phyloP scores from a whole-genome alignment of 352 stramenopile genomes.

The Pythium myriotylum region DNA sequence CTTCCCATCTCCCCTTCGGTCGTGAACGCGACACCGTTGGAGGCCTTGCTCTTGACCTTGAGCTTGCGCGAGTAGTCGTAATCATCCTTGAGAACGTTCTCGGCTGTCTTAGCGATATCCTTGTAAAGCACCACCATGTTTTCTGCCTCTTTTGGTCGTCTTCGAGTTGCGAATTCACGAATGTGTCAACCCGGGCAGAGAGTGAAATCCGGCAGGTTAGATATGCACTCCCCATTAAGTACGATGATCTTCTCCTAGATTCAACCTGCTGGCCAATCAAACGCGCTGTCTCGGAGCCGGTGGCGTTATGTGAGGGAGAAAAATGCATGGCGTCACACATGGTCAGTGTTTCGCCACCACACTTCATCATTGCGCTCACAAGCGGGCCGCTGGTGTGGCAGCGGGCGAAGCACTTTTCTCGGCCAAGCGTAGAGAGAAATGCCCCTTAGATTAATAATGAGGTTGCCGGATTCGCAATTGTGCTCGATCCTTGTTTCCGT shows the following conservation, averaged over 20 bases:
- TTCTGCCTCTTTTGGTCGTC: slow-evolving; percentile 10
- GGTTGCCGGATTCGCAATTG: too few relatives aligned
- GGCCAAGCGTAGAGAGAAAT: too few relatives aligned
- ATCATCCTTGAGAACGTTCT: slow-evolving; percentile 85
- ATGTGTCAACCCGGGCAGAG: slow-evolving; percentile 28
- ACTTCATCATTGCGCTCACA: slow-evolving; percentile 44
- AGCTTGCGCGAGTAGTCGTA: slow-evolving; percentile 91
- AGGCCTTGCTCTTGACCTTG: slow-evolving; percentile 89
- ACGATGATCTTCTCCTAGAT: slow-evolving; percentile 38
- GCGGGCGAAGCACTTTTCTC: too few relatives aligned
- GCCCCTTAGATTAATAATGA: too few relatives aligned
- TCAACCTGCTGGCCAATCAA: slow-evolving; percentile 37
- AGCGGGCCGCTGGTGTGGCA: too few relatives aligned
- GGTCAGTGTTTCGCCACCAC: slow-evolving; percentile 18
- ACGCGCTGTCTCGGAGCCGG: slow-evolving; percentile 3
- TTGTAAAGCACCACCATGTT: slow-evolving; percentile 84
- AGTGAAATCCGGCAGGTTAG: neutral
- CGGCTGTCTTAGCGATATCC: slow-evolving; percentile 84
- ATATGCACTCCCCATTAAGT: slow-evolving; percentile 41
- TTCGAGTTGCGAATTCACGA: slow-evolving; percentile 45
- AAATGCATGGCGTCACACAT: slow-evolving; percentile 19
- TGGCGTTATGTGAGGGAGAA: too few relatives aligned
- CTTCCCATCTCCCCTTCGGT: slow-evolving; percentile 82
- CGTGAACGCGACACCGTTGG: slow-evolving; percentile 83
- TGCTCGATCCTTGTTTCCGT: too few relatives aligned